These are phyloP conservation scores for Chloranthus sessilifolius DNA, from an alignment of 164 flowering plant species.

Conservation along the genomic window DNA sequence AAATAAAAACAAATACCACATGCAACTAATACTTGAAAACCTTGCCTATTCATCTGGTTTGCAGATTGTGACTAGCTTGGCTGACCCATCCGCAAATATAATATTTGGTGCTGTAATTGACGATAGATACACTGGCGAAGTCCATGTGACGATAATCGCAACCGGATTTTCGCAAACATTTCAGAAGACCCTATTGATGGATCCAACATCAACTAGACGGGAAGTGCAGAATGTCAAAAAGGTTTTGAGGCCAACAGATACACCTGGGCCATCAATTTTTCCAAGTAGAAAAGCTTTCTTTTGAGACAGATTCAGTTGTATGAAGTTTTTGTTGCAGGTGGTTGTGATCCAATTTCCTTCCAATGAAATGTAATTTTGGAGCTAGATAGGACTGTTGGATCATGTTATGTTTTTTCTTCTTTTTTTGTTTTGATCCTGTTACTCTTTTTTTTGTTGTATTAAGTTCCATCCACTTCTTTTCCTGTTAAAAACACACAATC, in stretches of 20 bases:
- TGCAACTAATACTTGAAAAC: no score
- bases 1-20: no score
- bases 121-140: constrained; percentile 22
- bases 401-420: no score
- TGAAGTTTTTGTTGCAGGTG: not conserved
- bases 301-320: constrained; percentile 1
- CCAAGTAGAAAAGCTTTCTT: constrained; percentile 13
- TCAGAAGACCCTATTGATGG: constrained; percentile 19
- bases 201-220: constrained; percentile 17
- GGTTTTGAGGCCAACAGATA: constrained; percentile 5
- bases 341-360: no score
- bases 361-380: no score
- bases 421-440: no score
- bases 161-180: constrained; percentile 26
- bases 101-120: constrained; percentile 25
- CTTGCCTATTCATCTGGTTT: not conserved
- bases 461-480: no score
- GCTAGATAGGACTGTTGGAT: no score
- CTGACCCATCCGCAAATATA: constrained; percentile 22
- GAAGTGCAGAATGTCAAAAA: constrained; percentile 15
- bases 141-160: constrained; percentile 20
- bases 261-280: constrained; percentile 7
- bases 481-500: no score
- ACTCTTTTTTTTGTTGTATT: no score
- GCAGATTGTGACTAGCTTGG: constrained; percentile 25